Base-by-base conservation (phyloP, 176 grass and related monocot species). In the Eleusine coracana region DNA sequence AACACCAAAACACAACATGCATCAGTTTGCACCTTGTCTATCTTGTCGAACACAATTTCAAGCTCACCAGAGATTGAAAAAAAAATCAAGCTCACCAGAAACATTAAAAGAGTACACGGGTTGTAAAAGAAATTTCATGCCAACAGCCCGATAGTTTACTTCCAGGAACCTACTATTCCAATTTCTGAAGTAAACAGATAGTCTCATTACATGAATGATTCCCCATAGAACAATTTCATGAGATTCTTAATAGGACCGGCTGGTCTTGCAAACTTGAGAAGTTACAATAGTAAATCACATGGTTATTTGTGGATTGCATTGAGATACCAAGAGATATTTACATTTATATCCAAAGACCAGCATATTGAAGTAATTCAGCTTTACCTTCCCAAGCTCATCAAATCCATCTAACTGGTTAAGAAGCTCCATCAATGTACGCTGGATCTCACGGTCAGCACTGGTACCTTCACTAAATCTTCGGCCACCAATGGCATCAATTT, bases 401-500 rank as follows among this genome's bases (percentile, higher is more conserved):
- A 99, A 99, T 73, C 97, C 97, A 48, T 99, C 97, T 34, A 99
- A 80, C 77, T 99, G 97, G 82, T 99, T 99, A 39, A 99, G 91
- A 65, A 99, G 87, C 71, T 99, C 97, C 97, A 99, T 99, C 73
- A 99, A 82, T 0, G 97, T 99, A 76, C 97, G 85, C 85, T 99
- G 97, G 70, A 99, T 99, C 83, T 99, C 93, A 70, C 97, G 93
- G 59, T 99, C 97, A 5, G 97, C 97, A 89, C 97, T 99, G 18
- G 97, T 99, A 20, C 97, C 97, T 84, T 99, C 97, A 46, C 97
- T 99, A 75, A 99, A 99, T 86, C 97, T 90, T 45, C 97, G 85
- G 4, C 97, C 97, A 71, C 97, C 97, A n/a, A 99, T 96, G 44
- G 97, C 97, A 70, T 99, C 97, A 10, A 99, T 99, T 87, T 99